Evolutionary conservation across 2,329 filamentous ascomycete species (phyloP).

Genomic region (Penicillium sp.): DNA sequence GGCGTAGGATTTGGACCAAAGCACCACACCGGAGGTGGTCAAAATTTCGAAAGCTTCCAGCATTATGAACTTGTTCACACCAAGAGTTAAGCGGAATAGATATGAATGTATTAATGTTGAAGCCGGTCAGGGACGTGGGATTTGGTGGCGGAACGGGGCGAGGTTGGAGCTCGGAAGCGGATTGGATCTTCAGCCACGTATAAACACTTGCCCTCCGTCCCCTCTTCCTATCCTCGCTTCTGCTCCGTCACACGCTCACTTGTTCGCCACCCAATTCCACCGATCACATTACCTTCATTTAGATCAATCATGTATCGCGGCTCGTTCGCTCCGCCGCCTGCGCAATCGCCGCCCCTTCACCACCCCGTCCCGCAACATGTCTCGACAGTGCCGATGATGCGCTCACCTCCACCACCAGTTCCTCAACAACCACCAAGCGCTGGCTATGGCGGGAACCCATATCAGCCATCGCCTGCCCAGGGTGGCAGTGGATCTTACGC

Average conservation of each 20-base stretch:
- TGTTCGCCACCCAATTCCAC: conserved; percentile 4
- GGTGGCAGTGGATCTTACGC: conserved; percentile 44
- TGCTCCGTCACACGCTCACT: conserved; percentile 9
- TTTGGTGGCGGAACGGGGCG: conserved; percentile 25
- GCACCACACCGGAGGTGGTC: conserved; percentile 91
- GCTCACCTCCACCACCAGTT: conserved; percentile 81
- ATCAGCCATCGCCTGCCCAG: conserved; percentile 48
- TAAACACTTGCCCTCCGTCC: conserved; percentile 26
- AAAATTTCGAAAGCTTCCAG: conserved; percentile 96
- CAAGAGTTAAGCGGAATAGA: conserved; percentile 4
- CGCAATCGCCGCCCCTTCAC: conserved; percentile 86
- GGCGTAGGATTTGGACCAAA: conserved; percentile 89
- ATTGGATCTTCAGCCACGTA: conserved; percentile 38
- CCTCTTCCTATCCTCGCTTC: conserved; percentile 10
- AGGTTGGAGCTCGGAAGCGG: conserved; percentile 26
- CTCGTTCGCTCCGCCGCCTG: conserved; percentile 73
- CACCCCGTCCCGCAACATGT: conserved; percentile 98
- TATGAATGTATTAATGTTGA: not conserved
- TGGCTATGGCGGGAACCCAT: conserved; percentile 52
- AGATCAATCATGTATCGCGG: conserved; percentile 73
- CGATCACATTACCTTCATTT: conserved; percentile 5
- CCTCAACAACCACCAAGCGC: conserved; percentile 68
- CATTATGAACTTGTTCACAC: conserved; percentile 57
- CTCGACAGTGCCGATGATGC: conserved; percentile 93
- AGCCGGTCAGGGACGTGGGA: conserved; percentile 22